These are phyloP conservation scores for Teratosphaeria zuluensis DNA, from an alignment of 2,329 filamentous ascomycete species.

Conservation along the genomic window DNA sequence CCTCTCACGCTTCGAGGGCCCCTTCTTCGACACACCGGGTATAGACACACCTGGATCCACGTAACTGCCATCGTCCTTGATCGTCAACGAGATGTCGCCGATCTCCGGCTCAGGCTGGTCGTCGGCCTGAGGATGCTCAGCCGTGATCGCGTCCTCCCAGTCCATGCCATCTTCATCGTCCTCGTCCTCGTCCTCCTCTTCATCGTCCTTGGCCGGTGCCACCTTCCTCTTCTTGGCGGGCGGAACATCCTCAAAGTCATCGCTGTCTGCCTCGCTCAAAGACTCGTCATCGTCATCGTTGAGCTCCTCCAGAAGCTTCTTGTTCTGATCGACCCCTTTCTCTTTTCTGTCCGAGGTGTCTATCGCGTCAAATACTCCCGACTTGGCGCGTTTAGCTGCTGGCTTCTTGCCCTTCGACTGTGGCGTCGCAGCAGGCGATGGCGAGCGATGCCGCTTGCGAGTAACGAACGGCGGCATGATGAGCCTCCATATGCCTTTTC, in stretches of 20 bases:
- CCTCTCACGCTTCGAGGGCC: conserved; percentile 74
- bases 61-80: conserved; percentile 30
- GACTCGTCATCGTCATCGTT: conserved; percentile 30
- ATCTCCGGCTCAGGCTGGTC: conserved; percentile 19
- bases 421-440: conserved; percentile 28
- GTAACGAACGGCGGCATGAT: conserved; percentile 59
- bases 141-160: conserved; percentile 47
- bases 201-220: conserved; percentile 22
- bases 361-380: conserved; percentile 35
- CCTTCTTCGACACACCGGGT: conserved; percentile 54
- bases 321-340: conserved; percentile 19
- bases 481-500: not conserved
- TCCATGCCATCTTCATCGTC: conserved; percentile 52
- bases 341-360: conserved; percentile 28
- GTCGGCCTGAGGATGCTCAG: conserved; percentile 7
- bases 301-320: conserved; percentile 28
- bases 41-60: conserved; percentile 30
- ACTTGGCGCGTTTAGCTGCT: conserved; percentile 22
- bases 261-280: conserved; percentile 36
- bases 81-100: conserved; percentile 24
- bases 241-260: conserved; percentile 42
- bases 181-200: conserved; percentile 49
- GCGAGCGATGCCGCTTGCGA: conserved; percentile 54
- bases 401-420: conserved; percentile 20
- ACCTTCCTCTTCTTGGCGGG: conserved; percentile 34